Evolutionary conservation across 345 rosid genomes (phyloP), one percentile per base, ranked within the genome.

Genomic region (Ceriops zippeliana): DNA sequence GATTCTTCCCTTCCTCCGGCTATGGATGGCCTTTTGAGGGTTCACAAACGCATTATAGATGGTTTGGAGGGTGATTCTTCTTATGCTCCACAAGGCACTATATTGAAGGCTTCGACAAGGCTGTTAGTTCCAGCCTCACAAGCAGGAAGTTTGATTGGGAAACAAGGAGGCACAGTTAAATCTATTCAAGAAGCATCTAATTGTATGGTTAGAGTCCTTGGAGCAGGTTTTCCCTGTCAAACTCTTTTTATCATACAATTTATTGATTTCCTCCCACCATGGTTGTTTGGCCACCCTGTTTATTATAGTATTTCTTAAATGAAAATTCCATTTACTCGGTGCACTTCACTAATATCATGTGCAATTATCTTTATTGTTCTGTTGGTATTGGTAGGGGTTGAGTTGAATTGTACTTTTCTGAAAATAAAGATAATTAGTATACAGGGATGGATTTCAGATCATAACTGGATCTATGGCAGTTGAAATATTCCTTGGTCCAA

Each of bases 71-170:
- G 90, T 79, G 99, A 92, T 78, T 80, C 93, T 62, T 82, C 91
- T 79, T 83, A 84, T 64, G 81, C 85, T 68, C 84, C 84, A 37
- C 65, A 88, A 4, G 83, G 76, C 53, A 52, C 73, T 11, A 80
- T 86, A 61, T 70, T 85, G 62, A 96, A 92, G 83, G 90, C 86
- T 73, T 90, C 99, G n/a, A 96, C 99, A 56, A 90, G 89, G 85
- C 75, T 96, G 79, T 83, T 96, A 61, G 96, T 96, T 69, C 96
- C 99, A 58, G 99, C 98, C 67, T 83, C 99, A 61, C 98, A 92
- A 81, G 98, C 99, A 32, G 98, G 99, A 81, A 96, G 95, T 79
- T 83, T 96, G 85, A 96, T 96, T 62, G 99, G 99, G 65, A 96
- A 96, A 78, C 97, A 90, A 67, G 99, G 99, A 72, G 88, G 76